Conservation (phyloP, 176 grass and related monocot species). For the Oryza meyeriana region DNA sequence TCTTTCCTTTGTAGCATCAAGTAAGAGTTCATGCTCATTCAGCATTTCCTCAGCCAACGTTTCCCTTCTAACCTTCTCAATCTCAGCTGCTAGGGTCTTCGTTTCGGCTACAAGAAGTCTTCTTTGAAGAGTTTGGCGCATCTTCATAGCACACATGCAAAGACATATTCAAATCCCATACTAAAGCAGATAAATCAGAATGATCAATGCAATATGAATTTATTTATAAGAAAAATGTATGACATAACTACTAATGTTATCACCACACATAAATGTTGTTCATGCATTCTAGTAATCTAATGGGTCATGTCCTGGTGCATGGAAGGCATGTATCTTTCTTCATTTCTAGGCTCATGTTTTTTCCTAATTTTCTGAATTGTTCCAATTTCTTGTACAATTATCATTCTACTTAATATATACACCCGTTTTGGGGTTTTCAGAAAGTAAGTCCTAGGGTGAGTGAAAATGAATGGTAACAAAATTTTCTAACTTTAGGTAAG, state of each 20-base stretch:
- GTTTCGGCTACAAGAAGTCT: constrained; percentile 40
- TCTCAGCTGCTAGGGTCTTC: constrained; percentile 46
- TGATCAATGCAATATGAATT: not conserved
- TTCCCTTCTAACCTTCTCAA: constrained; percentile 52
- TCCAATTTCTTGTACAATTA: not conserved
- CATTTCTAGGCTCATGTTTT: not conserved
- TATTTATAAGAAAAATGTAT: not conserved
- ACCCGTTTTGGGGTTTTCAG: not conserved
- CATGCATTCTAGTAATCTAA: not conserved
- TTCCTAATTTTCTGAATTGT: not conserved
- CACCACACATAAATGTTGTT: no score
- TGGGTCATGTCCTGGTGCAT: no score
- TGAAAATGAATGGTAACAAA: not conserved
- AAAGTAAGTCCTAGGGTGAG: not conserved
- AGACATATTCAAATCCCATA: not conserved
- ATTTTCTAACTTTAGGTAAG: not conserved
- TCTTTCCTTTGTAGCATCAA: constrained; percentile 49
- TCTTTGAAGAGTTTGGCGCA: constrained; percentile 51
- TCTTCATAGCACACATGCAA: constrained; percentile 33
- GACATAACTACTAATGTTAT: not conserved
- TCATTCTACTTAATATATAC: not conserved
- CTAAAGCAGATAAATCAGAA: not conserved
- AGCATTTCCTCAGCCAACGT: constrained; percentile 40
- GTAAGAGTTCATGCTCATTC: constrained; percentile 44
- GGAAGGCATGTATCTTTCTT: no score